Base-by-base conservation (phyloP, 2,329 filamentous ascomycete genomes). In the Stagonosporopsis tanaceti region DNA sequence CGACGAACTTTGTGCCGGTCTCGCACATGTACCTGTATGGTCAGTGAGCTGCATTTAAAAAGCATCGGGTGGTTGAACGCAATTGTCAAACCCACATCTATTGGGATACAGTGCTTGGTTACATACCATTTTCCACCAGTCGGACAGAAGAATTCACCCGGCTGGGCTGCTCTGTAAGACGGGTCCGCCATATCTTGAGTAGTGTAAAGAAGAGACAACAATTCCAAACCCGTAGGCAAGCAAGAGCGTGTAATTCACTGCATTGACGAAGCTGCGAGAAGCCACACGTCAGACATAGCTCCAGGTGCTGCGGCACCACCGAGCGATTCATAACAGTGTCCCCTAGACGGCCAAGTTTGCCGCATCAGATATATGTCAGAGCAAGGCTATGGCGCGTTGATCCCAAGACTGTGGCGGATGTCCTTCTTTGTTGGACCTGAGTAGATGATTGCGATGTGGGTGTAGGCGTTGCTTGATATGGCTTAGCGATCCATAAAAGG, bases 1-100 rank as follows among this genome's bases (percentile, higher is more conserved):
- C 76, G 1, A 78, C 60, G 47, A 78, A 79, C 8, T 60, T 66
- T 7, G 69, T 62, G 28, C 68, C 55, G 0, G 61, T 52, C 24
- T 61, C 58, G 27, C 61, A 63, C 14, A 50, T 50, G 20, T 63
- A 63, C 60, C 60, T 62, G 17, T 12, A 0, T 9, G 1, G 46
- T 45, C 41, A 51, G 37, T 4, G 8, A 39, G 20, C 17, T 5
- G 20, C 8, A 37, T 22, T 11, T 12, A 12, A 8, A 20, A 12
- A 22, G 25, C 27, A 24, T 30, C 11, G 28, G 11, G 8, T 34
- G 12, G 32, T n/a, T 39, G 4, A 14, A 35, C 22, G 17, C 25
- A 24, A 37, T 12, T 12, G 30, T 14, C 11, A 11, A 7, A 30
- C 6, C 20, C 20, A 20, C 20, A 20, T 20, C 20, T 20, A 20